phyloP scores from a whole-genome alignment of 179 eudicot genomes.

The Vitellaria paradoxa region DNA sequence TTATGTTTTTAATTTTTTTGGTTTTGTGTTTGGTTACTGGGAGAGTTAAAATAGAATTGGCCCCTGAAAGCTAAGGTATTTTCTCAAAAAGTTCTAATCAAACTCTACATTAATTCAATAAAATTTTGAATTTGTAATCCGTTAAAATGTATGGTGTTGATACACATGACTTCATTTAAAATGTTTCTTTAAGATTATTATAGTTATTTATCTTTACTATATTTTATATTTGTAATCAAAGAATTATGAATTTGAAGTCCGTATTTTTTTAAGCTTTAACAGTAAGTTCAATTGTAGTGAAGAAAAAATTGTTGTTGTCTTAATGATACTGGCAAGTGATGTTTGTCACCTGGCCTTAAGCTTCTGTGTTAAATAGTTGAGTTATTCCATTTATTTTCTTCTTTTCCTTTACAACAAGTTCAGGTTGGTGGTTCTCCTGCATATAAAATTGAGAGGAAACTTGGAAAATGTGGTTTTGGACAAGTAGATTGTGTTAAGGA shows the following conservation, averaged over 20 bases:
- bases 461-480: slow-evolving; percentile 94
- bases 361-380: background rate
- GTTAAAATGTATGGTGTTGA: background rate
- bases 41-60: background rate
- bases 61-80: background rate
- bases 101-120: too few species aligned
- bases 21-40: background rate
- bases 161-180: background rate
- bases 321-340: background rate
- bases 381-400: background rate
- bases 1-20: background rate
- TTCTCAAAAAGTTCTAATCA: background rate
- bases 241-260: background rate
- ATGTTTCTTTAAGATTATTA: background rate
- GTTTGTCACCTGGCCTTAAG: too few species aligned
- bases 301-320: background rate
- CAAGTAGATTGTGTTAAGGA: slow-evolving; percentile 79
- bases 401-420: slow-evolving; percentile 39
- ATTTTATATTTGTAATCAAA: background rate
- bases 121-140: too few species aligned
- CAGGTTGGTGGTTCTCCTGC: slow-evolving; percentile 76
- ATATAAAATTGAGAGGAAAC: slow-evolving; percentile 63
- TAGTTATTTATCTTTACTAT: background rate
- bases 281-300: background rate
- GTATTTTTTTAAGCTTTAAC: background rate